These are phyloP conservation scores for Fusarium chaquense DNA, from an alignment of 2,329 filamentous ascomycete species.

Conservation along the genomic window DNA sequence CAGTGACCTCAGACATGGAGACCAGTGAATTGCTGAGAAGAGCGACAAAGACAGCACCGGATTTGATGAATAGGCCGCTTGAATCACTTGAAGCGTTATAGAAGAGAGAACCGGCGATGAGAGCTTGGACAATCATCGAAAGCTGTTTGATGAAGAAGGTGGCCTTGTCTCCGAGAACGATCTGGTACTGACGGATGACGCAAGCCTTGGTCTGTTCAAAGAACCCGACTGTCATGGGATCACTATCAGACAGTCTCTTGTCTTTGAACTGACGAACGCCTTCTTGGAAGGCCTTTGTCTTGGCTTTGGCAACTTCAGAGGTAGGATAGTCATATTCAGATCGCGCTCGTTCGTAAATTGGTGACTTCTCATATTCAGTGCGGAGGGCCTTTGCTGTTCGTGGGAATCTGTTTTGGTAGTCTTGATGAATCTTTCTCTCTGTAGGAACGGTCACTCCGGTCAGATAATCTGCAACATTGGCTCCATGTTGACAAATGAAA, in stretches of 20 bases:
- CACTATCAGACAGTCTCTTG: constrained; percentile 64
- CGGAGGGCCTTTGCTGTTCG: constrained; percentile 60
- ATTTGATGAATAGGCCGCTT: constrained; percentile 72
- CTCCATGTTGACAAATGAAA: constrained; percentile 71
- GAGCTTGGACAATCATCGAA: constrained; percentile 67
- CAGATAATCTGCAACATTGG: constrained; percentile 74
- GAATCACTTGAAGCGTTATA: constrained; percentile 71
- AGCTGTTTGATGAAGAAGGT: constrained; percentile 73
- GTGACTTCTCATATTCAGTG: constrained; percentile 63
- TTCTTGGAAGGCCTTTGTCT: constrained; percentile 66
- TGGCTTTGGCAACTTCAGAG: constrained; percentile 59
- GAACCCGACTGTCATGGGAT: constrained; percentile 68
- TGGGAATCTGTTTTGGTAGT: constrained; percentile 57
- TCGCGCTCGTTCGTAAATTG: constrained; percentile 63
- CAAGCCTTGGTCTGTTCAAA: constrained; percentile 67
- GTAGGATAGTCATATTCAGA: constrained; percentile 69
- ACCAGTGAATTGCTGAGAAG: constrained; percentile 72
- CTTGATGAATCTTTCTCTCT: constrained; percentile 70
- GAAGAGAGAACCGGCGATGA: constrained; percentile 75
- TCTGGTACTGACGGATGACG: constrained; percentile 71
- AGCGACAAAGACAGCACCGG: constrained; percentile 73
- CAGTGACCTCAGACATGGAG: constrained; percentile 74
- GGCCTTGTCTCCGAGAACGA: constrained; percentile 73
- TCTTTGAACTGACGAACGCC: constrained; percentile 67
- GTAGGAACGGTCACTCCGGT: constrained; percentile 75